Base-by-base conservation (phyloP, 495 filamentous ascomycete genomes). In the Parathielavia appendiculata region DNA sequence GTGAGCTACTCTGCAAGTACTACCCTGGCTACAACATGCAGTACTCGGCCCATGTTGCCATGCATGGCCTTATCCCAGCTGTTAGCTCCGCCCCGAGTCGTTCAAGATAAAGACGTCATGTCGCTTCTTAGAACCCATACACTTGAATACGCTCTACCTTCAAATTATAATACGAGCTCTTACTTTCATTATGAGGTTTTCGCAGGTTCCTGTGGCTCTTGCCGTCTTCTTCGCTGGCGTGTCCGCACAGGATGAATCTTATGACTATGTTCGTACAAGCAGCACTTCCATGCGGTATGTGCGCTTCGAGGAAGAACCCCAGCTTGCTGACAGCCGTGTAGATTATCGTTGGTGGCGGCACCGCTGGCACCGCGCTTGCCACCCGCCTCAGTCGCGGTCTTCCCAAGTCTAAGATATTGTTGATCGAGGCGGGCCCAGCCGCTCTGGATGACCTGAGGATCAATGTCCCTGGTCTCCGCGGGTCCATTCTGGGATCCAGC, bases 311-410 rank as follows among this genome's bases (percentile, higher is more conserved):
- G 20, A 23, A 14, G 9, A 22, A 19, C 30, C 30, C 26, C 6
- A 32, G 17, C 19, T 35, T 12, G 47, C 47, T 50, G 0, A 50
- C 47, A 50, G 5, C 36, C 8, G 7, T 32, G 5, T 19, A 64
- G 65, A 61, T 93, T 60, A 84, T 92, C 66, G 82, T 91, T 5
- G 77, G 78, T 7, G 83, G 81, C 55, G 83, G 83, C 10, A 84
- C 81, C 1, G 81, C 81, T 14, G 82, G 83, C 36, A 76, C 75
- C 48, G 72, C 74, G 12, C 71, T 84, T 34, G 83, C 82, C 13
- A 77, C 76, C 17, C 76, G 83, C 46, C 75, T 86, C 20, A 81
- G 81, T 2, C 75, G 79, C 51, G 79, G 81, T 46, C 56, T 67
- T 5, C 75, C 80, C 35, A 68, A 76, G 19, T 74, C 78, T 36